Evolutionary conservation across 192 early-diverging fungal genomes (phyloP), one percentile per base, ranked within the genome.

Genomic region (Coemansia sp.): DNA sequence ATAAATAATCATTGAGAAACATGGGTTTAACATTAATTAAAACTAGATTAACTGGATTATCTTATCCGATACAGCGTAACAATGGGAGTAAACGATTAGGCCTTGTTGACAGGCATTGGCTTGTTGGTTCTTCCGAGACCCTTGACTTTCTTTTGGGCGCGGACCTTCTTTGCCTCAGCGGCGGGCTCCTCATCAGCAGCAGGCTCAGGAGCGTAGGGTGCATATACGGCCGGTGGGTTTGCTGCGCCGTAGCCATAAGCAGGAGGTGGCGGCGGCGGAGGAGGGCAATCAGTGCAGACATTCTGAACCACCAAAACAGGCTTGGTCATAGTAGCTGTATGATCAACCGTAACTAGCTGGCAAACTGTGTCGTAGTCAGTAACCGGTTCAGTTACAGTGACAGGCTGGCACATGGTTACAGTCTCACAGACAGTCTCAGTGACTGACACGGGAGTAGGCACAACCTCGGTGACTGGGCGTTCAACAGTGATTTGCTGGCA

Each of bases 231-330:
- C 6, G 33, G 43, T 11, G 43, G 43, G 5, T 3, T n/a, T 11
- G 19, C 43, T 6, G 43, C 43, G 21, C n/a, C 36, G 19, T 47
- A 28, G 21, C 40, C 53, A 46, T 65, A 61, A 19, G 45, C 20
- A 5, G 48, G 30, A 1, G 61, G 61, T 6, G 65, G 56, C 0
- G 57, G 56, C 0, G 65, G 65, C 21, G 53, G 55, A 5, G 64
- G 64, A 12, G 57, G 43, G 12, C 41, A 44, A 0, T 75, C 72
- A 0, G 72, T 75, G 50, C 72, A 75, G 38, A 75, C 62, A 14
- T 75, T 75, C 55, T 75, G 72, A 8, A 75, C 72, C 13, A 75
- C 72, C 1, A 75, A 62, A 6, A 75, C 72, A 2, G 72, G 72
- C 65, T 75, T 75, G 41, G 72, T 75, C 26, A 69, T 37, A 6